Conservation (phyloP, 176 grass and related monocot genomes). For the Oryza glumipatula region DNA sequence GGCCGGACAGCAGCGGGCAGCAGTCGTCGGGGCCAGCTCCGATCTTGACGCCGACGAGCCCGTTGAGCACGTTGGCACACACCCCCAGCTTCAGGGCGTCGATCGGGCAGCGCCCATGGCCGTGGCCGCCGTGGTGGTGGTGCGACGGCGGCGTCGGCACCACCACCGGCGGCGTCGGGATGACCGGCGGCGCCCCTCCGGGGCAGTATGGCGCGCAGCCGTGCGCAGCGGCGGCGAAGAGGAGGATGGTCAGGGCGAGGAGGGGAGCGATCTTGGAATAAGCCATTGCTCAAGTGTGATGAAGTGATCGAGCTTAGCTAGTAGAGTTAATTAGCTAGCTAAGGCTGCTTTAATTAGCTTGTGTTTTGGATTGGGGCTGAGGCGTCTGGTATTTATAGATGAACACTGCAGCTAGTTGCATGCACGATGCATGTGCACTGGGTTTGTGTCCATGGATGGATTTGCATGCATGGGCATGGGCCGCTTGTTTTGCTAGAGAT, state of each 20-base stretch:
- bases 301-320: neutral
- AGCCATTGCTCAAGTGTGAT: neutral
- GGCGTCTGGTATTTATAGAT: too few species aligned
- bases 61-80: constrained; percentile 34
- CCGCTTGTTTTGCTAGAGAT: too few species aligned
- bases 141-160: neutral
- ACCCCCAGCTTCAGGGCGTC: constrained; percentile 28
- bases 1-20: constrained; percentile 32
- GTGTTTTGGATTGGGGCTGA: too few species aligned
- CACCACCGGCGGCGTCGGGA: neutral
- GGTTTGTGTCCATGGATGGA: too few species aligned
- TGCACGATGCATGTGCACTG: too few species aligned
- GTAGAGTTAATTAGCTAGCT: too few species aligned
- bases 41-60: neutral
- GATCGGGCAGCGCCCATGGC: constrained; percentile 21
- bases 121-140: neutral
- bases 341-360: too few species aligned
- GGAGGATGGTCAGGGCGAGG: constrained; percentile 13
- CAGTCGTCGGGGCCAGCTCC: constrained; percentile 22
- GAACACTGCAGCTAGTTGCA: too few species aligned
- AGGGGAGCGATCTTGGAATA: constrained; percentile 1
- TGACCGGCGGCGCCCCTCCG: too few species aligned
- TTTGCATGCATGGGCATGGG: too few species aligned
- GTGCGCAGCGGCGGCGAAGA: constrained; percentile 17
- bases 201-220: constrained; percentile 7